Base-by-base conservation (phyloP, 2,329 filamentous ascomycete genomes). In the Cladosporium sp. region DNA sequence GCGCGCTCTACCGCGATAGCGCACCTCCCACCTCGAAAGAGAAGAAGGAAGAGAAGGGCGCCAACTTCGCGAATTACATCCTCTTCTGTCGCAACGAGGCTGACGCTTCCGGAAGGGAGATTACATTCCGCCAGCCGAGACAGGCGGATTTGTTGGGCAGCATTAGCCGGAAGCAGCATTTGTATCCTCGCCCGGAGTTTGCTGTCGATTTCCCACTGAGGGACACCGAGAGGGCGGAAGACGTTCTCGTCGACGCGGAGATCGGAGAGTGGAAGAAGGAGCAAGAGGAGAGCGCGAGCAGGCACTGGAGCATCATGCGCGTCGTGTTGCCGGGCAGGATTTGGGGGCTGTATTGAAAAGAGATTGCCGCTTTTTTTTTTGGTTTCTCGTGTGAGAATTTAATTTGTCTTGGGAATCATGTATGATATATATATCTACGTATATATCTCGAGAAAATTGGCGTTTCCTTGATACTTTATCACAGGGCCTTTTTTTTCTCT, bases 251-350 rank as follows among this genome's bases (percentile, higher is more conserved):
- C 25, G 79, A 71, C 44, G 88, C 86, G 54, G 83, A 88, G 61
- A 90, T 88, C 22, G 78, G 78, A 6, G 80, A 84, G 66, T 77
- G 97, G 67, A 81, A 81, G 56, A 80, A 82, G 70, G 90, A 84
- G 78, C 91, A 96, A 70, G 80, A 85, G 67, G 78, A 83, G 67
- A 90, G 89, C 66, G 92, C 92, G 0, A 70, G 89, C 53, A 89
- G 89, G 9, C 94, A 99, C 75, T 99, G 94, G 94, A 78, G 76
- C 42, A 87, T 99, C 47, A 99, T 99, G 91, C 84, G 94, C 68
- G 83, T 77, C 0, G 91, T 97, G 2, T 65, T 97, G 61, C 91
- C 92, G 1, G 78, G 78, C 57, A 76, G 76, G 12, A 83, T 97
- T 24, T 99, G 94, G 94, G 88, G 96, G 76, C 82, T 84, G 67